A percentile compares a stretch with the other conserved stretches of the same genome.
These are phyloP conservation scores for Mycena crocata DNA, from an alignment of 768 basidiomycete species.

Conservation along the genomic window DNA sequence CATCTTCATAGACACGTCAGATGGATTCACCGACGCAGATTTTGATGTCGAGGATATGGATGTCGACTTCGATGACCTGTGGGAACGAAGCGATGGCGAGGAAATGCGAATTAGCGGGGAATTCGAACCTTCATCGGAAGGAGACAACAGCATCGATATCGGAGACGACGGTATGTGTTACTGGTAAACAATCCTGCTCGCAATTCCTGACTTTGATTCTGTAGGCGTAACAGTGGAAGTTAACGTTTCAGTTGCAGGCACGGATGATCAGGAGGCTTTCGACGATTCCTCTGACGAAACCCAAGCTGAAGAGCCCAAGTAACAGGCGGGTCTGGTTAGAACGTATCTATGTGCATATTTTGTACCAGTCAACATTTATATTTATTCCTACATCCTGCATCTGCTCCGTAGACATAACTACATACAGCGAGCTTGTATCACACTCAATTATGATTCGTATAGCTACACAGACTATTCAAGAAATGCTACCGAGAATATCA, in stretches of 20 bases:
- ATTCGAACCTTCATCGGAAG: slow-evolving; percentile 32
- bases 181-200: background rate
- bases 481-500: slow-evolving; percentile 47
- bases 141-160: slow-evolving; percentile 30
- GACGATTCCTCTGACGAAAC: slow-evolving; percentile 28
- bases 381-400: slow-evolving; percentile 5
- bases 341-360: background rate
- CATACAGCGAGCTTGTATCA: slow-evolving; percentile 4
- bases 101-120: slow-evolving; percentile 29
- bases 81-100: slow-evolving; percentile 37
- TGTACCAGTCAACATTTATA: no score
- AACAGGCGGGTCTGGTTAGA: background rate
- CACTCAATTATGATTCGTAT: background rate
- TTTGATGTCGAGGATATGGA: slow-evolving; percentile 57
- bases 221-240: slow-evolving; percentile 21
- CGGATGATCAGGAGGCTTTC: slow-evolving; percentile 9
- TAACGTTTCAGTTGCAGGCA: slow-evolving; percentile 13
- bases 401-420: no score
- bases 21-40: slow-evolving; percentile 55
- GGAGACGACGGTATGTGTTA: slow-evolving; percentile 31
- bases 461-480: slow-evolving; percentile 6
- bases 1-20: slow-evolving; percentile 26
- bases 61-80: slow-evolving; percentile 32
- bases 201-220: background rate
- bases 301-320: slow-evolving; percentile 32